Percentiles rank a stretch among this genome's conserved stretches.
Conservation (phyloP, 164 flowering plant species). For the Dillenia suffruticosa region DNA sequence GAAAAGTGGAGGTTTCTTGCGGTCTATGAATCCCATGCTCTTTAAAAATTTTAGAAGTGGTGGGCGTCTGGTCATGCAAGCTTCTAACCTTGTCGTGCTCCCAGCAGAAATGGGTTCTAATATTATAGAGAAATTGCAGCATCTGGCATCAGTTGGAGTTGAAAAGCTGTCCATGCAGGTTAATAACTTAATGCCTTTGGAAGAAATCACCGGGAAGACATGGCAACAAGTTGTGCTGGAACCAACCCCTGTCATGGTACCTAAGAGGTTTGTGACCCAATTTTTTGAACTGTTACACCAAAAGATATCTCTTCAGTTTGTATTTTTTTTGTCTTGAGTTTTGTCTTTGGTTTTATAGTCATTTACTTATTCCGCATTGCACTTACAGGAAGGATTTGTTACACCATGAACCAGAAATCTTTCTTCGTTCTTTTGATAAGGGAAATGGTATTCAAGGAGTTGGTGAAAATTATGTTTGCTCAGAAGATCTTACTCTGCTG, state of each 20-base stretch:
- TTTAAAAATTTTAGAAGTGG: slow-evolving; percentile 57
- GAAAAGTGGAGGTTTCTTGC: slow-evolving; percentile 76
- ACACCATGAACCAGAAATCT: slow-evolving; percentile 35
- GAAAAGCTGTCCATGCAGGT: slow-evolving; percentile 94
- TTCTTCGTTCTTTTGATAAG: slow-evolving; percentile 18
- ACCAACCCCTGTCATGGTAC: slow-evolving; percentile 49
- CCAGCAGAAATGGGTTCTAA: slow-evolving; percentile 97
- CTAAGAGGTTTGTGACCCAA: slow-evolving; percentile 50
- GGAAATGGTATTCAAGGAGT: slow-evolving; percentile 22
- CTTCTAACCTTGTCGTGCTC: slow-evolving; percentile 84
- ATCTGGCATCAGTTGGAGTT: slow-evolving; percentile 77
- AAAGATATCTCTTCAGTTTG: not conserved
- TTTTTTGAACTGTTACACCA: slow-evolving; percentile 7
- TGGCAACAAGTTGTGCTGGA: slow-evolving; percentile 87
- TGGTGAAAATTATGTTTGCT: slow-evolving; percentile 63
- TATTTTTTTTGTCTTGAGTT: slow-evolving; percentile 2
- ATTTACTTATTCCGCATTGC: slow-evolving; percentile 35
- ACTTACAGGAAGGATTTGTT: slow-evolving; percentile 33
- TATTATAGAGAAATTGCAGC: slow-evolving; percentile 71
- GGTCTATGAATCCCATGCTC: slow-evolving; percentile 82
- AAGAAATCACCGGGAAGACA: slow-evolving; percentile 84
- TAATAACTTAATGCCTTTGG: slow-evolving; percentile 85
- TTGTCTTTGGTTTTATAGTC: slow-evolving; percentile 1
- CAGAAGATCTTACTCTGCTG: slow-evolving; percentile 89
- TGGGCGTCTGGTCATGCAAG: slow-evolving; percentile 84